Base-by-base conservation (phyloP, 148 eudicot genomes). In the Diospyros lotus region DNA sequence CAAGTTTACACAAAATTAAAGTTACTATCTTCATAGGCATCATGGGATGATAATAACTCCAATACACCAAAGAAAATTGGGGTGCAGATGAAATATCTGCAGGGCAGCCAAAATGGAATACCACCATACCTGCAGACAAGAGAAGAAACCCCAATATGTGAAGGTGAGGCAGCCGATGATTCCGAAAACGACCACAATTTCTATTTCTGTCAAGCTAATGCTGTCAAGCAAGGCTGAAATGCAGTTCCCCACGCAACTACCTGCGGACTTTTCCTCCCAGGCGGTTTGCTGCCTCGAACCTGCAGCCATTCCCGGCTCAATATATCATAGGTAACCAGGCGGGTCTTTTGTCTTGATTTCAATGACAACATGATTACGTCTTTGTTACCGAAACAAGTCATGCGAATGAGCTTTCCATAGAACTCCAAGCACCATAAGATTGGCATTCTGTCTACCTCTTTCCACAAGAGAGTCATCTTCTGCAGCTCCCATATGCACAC, bases 381-480 rank as follows among this genome's bases (percentile, higher is more conserved):
- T 71, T 79, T 89, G 86, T 95, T 95, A 80, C 99, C 99, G 82
- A 95, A 87, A 78, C 99, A 92, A 75, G 85, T 90, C 99, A 93
- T 95, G 58, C 87, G 71, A 10, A 89, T 85, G 87, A 87, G 93
- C 99, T 93, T 96, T 65, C 99, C 98, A 9, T 96, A 93, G 82
- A 96, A 96, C 66, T 93, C 97, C 88, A 93, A 93, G 98, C 99
- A 96, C 99, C 93, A 90, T 52, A 82, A 76, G 77, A 93, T 96
- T 96, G 99, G 99, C 98, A 96, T 96, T 93, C 99, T 96, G 99
- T 96, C 99, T 82, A 93, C 99, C 99, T 96, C 99, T 97, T 89
- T 96, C 99, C 99, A 96, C 78, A 96, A 79, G 71, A 96, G 91
- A 84, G 88, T 89, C 99, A 96, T 93, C 81, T 83, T 93, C 82